phyloP scores from a whole-genome alignment of 2,329 filamentous ascomycete species.

The Xylariomycetidae sp. region DNA sequence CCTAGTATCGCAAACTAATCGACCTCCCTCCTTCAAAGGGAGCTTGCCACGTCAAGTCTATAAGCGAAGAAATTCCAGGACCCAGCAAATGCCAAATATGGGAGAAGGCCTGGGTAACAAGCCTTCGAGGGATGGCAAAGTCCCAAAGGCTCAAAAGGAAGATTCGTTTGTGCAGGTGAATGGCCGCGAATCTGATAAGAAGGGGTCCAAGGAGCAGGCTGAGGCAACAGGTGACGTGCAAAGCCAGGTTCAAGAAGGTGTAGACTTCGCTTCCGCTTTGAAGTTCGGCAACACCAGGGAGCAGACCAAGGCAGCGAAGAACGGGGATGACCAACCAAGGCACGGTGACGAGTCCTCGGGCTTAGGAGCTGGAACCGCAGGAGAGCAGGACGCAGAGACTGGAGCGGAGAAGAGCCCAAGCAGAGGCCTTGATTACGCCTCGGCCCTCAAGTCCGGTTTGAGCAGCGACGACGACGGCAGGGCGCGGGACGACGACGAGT shows the following conservation, averaged over 20 bases:
- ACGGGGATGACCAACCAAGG: slow-evolving; percentile 27
- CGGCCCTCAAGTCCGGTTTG: slow-evolving; percentile 12
- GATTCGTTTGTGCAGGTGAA: background rate
- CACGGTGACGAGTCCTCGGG: no score
- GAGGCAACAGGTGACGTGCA: slow-evolving; percentile 5
- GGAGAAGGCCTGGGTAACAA: slow-evolving; percentile 7
- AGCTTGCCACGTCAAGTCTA: slow-evolving; percentile 7
- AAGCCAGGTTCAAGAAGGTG: slow-evolving; percentile 1
- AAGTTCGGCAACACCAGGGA: slow-evolving; percentile 10
- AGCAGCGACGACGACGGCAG: slow-evolving; percentile 6
- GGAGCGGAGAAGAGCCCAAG: no score
- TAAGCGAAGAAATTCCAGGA: slow-evolving; percentile 6
- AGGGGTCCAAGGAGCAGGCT: slow-evolving; percentile 6
- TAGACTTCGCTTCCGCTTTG: slow-evolving; percentile 12
- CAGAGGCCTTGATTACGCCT: slow-evolving; percentile 11
- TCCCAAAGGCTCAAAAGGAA: background rate
- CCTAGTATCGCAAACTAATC: slow-evolving; percentile 12
- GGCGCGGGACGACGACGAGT: slow-evolving; percentile 23
- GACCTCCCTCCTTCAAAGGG: slow-evolving; percentile 1
- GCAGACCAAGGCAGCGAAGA: slow-evolving; percentile 9
- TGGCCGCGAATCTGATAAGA: background rate
- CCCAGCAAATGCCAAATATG: slow-evolving; percentile 8
- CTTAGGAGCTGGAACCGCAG: no score
- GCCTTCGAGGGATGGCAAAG: no score
- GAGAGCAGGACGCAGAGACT: no score